Base-by-base conservation (phyloP, 345 rosid species). In the Populus euphratica region DNA sequence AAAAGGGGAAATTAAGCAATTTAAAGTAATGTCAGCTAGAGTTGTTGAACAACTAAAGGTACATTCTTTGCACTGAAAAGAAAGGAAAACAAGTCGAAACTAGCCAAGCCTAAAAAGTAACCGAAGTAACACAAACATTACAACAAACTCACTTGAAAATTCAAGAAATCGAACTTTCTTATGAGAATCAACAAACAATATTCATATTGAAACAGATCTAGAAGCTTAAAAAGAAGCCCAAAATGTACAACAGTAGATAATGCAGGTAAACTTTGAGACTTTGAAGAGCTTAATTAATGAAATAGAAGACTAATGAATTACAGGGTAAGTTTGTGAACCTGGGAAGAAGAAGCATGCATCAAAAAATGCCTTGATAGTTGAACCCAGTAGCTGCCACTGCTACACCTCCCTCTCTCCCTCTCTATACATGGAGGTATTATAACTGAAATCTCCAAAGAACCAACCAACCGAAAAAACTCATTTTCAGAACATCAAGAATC, bases 1-100 rank as follows among this genome's bases (percentile, higher is more conserved):
- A 56, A n/a, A 23, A 56, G 25, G 25, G 63, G 29, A 13, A n/a
- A 56, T 56, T 8, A 18, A 29, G 66, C 69, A 68, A 27, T 33
- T 62, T 68, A 3, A 82, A 59, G 16, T 25, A 33, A 7, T 52
- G 73, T 21, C 13, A 43, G 62, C 65, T 67, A 69, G 61, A 74
- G 80, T 73, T 39, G 86, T 76, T 83, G 71, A 81, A 83, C 85
- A 73, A 77, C 80, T 75, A 8, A 72, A 74, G 72, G 69, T 66
- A 43, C 74, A 67, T 66, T 31, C 6, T 67, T 67, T 70, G 23
- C 36, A 35, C 80, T 72, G 62, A 52, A 66, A 64, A 18, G 50
- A 29, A 59, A 70, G 20, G 69, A 75, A 76, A 54, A 33, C 47
- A 27, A 72, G 8, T 73, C 6, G 59, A 73, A 69, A 69, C 80